Evolutionary conservation across 78 protist genomes (phyloP).

Genomic region (Guillardia theta): DNA sequence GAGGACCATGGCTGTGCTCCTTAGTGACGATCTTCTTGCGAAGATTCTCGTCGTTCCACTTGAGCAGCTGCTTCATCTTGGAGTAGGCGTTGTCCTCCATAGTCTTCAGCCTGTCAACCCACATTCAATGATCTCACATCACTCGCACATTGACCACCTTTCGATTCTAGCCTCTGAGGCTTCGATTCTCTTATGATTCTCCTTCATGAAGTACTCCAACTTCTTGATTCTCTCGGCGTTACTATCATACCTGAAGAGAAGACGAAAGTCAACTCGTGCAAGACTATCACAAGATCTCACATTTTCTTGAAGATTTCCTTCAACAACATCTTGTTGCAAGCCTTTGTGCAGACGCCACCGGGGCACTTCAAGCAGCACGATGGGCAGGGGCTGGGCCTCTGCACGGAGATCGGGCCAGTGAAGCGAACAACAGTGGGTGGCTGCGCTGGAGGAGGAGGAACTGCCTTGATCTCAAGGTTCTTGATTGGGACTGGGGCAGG

Average conservation of each 20-base stretch:
- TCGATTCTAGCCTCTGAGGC: neutral
- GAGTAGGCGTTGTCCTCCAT: slow-evolving; percentile 2
- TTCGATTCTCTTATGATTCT: neutral
- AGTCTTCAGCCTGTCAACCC: slow-evolving; percentile 4
- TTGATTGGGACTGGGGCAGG: slow-evolving; percentile 14
- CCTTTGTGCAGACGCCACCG: slow-evolving; percentile 6
- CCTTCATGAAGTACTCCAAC: slow-evolving; percentile 11
- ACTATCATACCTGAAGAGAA: neutral
- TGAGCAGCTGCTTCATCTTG: slow-evolving; percentile 32
- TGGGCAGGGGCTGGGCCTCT: slow-evolving; percentile 4
- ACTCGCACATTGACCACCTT: neutral
- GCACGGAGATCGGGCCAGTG: slow-evolving; percentile 2
- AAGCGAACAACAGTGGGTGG: slow-evolving; percentile 13
- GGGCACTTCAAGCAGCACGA: slow-evolving; percentile 29
- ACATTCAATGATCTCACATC: neutral
- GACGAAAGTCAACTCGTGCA: neutral
- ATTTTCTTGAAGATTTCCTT: slow-evolving; percentile 22
- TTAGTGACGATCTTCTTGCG: neutral
- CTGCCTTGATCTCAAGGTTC: neutral
- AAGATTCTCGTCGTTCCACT: slow-evolving; percentile 18
- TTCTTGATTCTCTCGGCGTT: neutral
- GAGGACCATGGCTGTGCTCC: neutral
- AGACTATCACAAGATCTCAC: neutral
- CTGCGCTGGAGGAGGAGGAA: neutral
- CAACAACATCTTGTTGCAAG: slow-evolving; percentile 6